Evolutionary conservation across 2,329 filamentous ascomycete species (phyloP).

Genomic region (Samsoniella hepiali): DNA sequence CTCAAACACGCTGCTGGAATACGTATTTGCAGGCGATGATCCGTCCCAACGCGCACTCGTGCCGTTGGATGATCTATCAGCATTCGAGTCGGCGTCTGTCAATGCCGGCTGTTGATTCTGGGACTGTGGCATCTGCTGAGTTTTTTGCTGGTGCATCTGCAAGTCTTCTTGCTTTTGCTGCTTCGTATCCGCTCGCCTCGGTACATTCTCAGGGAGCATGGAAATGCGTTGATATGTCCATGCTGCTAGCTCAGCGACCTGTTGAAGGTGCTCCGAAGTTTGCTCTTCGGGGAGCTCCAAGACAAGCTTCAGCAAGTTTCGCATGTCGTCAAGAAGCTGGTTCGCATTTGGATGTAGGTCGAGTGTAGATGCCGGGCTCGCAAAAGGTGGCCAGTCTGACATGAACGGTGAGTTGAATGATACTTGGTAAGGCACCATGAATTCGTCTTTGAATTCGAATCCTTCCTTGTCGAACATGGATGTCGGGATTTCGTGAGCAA

Average conservation of each 20-base stretch:
- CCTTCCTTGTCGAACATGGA: constrained; percentile 39
- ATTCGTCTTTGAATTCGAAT: constrained; percentile 41
- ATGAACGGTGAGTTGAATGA: constrained; percentile 48
- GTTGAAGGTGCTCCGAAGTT: constrained; percentile 35
- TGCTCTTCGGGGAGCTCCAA: constrained; percentile 37
- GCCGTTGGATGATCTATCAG: constrained; percentile 13
- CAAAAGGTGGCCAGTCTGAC: constrained; percentile 40
- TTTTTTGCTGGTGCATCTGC: constrained; percentile 16
- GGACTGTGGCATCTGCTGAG: constrained; percentile 5
- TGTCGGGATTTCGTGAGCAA: constrained; percentile 45
- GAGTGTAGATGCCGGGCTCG: constrained; percentile 38
- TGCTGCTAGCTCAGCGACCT: constrained; percentile 37
- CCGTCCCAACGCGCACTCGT: constrained; percentile 21
- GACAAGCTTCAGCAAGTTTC: constrained; percentile 44
- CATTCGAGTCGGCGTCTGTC: background rate
- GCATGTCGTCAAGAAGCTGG: constrained; percentile 50
- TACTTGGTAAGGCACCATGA: constrained; percentile 39
- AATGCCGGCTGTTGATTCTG: background rate
- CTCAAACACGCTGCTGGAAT: constrained; percentile 16
- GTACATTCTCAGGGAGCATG: constrained; percentile 30
- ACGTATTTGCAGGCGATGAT: constrained; percentile 13
- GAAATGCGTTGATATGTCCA: constrained; percentile 41
- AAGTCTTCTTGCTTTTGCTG: constrained; percentile 16
- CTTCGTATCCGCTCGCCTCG: constrained; percentile 4
- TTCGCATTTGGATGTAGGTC: constrained; percentile 46